Conservation (phyloP, 129 eudicot species). For the Flaveria linearis region DNA sequence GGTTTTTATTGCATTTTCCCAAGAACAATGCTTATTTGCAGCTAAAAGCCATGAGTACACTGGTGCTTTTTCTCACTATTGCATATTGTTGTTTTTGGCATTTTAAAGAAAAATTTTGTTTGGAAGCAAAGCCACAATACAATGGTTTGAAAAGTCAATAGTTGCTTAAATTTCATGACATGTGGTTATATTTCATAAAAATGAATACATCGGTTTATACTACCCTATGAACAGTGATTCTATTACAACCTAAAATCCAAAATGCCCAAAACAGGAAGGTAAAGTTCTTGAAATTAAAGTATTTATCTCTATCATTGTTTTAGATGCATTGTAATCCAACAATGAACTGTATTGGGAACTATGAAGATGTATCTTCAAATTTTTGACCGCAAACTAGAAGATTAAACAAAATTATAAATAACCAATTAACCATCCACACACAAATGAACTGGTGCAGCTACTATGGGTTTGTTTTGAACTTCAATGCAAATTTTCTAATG, state of each 20-base stretch:
- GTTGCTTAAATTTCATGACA: background rate
- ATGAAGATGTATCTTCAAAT: background rate
- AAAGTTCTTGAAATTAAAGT: background rate
- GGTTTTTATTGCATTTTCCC: background rate
- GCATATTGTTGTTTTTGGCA: background rate
- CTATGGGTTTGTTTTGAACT: background rate
- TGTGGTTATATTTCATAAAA: background rate
- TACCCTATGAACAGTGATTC: background rate
- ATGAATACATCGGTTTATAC: background rate
- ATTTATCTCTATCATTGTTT: background rate
- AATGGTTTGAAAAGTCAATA: background rate
- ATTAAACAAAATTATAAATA: background rate
- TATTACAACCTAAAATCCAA: background rate
- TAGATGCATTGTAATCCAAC: background rate
- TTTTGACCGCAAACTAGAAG: background rate
- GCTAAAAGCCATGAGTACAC: background rate
- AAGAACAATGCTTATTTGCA: background rate
- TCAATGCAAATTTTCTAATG: background rate
- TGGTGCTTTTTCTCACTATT: background rate
- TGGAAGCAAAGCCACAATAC: background rate
- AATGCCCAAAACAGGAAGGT: background rate
- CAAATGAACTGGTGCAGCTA: constrained; percentile 3
- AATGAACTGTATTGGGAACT: background rate
- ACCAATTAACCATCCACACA: background rate
- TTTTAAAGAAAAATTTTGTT: background rate